Base-by-base conservation (phyloP, 2,329 filamentous ascomycete species). In the Beauveria rudraprayagi region DNA sequence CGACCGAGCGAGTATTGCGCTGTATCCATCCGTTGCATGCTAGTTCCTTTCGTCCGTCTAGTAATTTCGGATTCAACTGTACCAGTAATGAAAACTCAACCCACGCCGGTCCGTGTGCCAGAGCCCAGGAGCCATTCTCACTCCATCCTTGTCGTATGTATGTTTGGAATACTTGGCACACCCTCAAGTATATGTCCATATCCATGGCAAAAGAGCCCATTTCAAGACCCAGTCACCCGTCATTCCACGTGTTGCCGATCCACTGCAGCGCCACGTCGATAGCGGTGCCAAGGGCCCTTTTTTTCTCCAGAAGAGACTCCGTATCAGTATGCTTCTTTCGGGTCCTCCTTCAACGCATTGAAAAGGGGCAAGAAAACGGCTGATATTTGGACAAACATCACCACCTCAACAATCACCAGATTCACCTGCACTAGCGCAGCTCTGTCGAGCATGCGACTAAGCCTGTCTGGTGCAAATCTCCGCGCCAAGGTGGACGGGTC, bases 261-360 rank as follows among this genome's bases (percentile, higher is more conserved):
- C 59, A 61, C 52, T 48, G 30, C 11, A 43, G 59, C 59, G 52
- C 59, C 59, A 61, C 59, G 8, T 56, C 59, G 44, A 61, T 61
- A 56, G 59, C 24, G 37, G 26, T 14, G 17, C 34, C 37, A 34
- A 56, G 10, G 10, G 30, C 19, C 53, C 41, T n/a, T 46, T 30
- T 28, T 30, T 46, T 51, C 34, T 46, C 54, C 40, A 40, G 43
- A 43, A 16, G 2, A 34, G 48, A 16, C 48, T 48, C 56, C 44
- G 17, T 53, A 19, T 48, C 56, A 37, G 17, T 53, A 19, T 19
- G 24, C 22, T 44, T 19, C 14, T 19, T 37, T 52, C 10, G 16
- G 34, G 17, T 24, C 34, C 53, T 22, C 22, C 41, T 22, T 53
- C 24, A n/a, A 40, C 19, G n/a, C 28, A 40, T 40, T 53, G 30